Evolutionary conservation across 106 monocot genomes (phyloP).

Genomic region (Allium sativum): DNA sequence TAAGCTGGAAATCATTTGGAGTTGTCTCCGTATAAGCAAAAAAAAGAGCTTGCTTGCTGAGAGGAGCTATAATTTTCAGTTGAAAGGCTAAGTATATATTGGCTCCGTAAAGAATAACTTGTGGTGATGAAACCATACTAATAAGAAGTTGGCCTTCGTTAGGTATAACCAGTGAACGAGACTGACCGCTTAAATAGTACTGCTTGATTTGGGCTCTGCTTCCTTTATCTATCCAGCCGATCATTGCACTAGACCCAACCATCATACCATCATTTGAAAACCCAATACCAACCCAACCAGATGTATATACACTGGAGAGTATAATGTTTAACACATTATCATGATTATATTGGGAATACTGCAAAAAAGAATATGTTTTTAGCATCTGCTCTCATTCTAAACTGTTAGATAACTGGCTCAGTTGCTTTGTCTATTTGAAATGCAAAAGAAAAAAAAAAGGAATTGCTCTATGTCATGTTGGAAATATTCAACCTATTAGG

Average conservation of each 20-base stretch:
- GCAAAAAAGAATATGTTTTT: too few relatives aligned
- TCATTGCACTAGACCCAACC: conserved; percentile 88
- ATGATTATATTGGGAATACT: too few relatives aligned
- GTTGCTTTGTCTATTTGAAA: too few relatives aligned
- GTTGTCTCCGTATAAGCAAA: conserved; percentile 50
- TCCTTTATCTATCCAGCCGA: conserved; percentile 71
- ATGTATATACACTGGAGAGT: conserved; percentile 54
- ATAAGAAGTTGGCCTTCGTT: conserved; percentile 48
- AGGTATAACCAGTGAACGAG: conserved; percentile 38
- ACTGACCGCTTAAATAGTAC: conserved; percentile 48
- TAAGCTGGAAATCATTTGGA: conserved; percentile 43
- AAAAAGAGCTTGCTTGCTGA: conserved; percentile 36
- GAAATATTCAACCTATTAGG: too few relatives aligned
- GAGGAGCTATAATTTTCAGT: conserved; percentile 30
- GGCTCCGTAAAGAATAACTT: conserved; percentile 31
- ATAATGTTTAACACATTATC: conserved; percentile 56
- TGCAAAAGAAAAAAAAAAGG: too few relatives aligned
- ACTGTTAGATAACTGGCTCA: too few relatives aligned
- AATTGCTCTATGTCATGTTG: too few relatives aligned
- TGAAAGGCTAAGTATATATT: conserved; percentile 77
- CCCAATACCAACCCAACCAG: conserved; percentile 86
- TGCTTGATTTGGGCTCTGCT: conserved; percentile 42
- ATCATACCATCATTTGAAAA: conserved; percentile 81
- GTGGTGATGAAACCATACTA: conserved; percentile 16
- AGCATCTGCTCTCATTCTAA: too few relatives aligned